These are phyloP conservation scores for Malbranchea cinnamomea DNA, from an alignment of 2,329 filamentous ascomycete species.

Conservation along the genomic window DNA sequence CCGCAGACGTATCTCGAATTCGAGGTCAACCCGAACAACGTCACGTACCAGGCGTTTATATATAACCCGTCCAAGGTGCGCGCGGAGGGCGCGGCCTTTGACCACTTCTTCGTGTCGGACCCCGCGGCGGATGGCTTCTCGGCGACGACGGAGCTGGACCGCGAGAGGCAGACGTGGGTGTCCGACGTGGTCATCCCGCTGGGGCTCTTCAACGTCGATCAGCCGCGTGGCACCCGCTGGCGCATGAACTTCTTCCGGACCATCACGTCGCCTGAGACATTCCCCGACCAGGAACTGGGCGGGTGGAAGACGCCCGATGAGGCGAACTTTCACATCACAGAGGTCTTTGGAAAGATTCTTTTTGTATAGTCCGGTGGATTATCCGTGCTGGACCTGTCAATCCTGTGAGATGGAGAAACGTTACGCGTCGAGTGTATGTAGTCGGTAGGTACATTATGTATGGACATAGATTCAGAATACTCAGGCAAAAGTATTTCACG, in stretches of 20 bases:
- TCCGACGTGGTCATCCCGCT: slow-evolving; percentile 31
- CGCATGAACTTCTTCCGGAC: slow-evolving; percentile 41
- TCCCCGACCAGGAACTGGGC: slow-evolving; percentile 18
- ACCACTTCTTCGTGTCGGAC: slow-evolving; percentile 29
- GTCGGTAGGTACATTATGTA: too few species aligned
- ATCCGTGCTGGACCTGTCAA: too few species aligned
- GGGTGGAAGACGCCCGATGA: slow-evolving; percentile 34
- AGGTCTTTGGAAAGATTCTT: slow-evolving; percentile 29
- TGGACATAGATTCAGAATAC: too few species aligned
- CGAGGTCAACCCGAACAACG: slow-evolving; percentile 37
- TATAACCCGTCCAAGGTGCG: slow-evolving; percentile 37
- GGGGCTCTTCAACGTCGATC: slow-evolving; percentile 36
- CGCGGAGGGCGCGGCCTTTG: slow-evolving; percentile 27
- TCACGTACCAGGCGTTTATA: slow-evolving; percentile 37
- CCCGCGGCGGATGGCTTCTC: slow-evolving; percentile 29
- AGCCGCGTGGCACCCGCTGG: slow-evolving; percentile 32
- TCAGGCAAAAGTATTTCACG: too few species aligned
- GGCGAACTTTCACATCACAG: slow-evolving; percentile 36
- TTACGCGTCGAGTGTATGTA: too few species aligned
- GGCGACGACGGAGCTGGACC: slow-evolving; percentile 27
- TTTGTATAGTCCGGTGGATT: slow-evolving; percentile 21
- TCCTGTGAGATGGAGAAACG: too few species aligned
- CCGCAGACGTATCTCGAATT: slow-evolving; percentile 38
- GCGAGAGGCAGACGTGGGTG: slow-evolving; percentile 23
- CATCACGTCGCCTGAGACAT: slow-evolving; percentile 28